These are phyloP conservation scores for Solanum infundibuliforme DNA, from an alignment of 257 asterid species.

Conservation along the genomic window DNA sequence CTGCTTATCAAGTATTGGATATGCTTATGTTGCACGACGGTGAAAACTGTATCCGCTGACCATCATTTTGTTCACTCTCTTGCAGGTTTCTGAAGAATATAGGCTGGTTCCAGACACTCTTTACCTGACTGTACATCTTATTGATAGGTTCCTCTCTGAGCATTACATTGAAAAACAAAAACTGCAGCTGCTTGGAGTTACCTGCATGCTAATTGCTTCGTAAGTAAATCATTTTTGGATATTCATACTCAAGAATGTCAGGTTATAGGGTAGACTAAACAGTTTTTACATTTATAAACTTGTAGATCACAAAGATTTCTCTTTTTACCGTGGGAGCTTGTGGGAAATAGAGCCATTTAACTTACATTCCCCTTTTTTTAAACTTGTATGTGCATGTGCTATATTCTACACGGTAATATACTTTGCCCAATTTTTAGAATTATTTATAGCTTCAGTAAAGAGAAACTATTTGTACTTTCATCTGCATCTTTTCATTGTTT, in stretches of 20 bases:
- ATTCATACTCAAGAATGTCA: neutral
- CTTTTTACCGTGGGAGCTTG: neutral
- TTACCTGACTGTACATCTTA: slow-evolving; percentile 91
- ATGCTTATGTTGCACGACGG: neutral
- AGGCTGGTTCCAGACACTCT: slow-evolving; percentile 90
- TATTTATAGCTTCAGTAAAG: neutral
- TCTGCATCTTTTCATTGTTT: neutral
- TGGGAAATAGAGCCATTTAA: neutral
- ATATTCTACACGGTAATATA: neutral
- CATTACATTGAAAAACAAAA: slow-evolving; percentile 74
- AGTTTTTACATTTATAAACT: neutral
- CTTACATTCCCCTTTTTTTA: neutral
- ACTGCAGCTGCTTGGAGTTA: slow-evolving; percentile 90
- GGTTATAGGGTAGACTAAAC: neutral
- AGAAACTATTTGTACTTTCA: neutral
- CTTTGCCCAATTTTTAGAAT: neutral
- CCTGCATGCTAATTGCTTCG: slow-evolving; percentile 99
- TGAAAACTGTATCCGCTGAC: neutral
- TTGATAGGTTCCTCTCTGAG: slow-evolving; percentile 76
- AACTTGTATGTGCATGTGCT: neutral
- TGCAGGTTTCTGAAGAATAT: slow-evolving; percentile 94
- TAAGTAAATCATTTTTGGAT: slow-evolving; percentile 26
- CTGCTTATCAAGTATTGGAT: neutral
- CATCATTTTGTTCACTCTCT: slow-evolving; percentile 12
- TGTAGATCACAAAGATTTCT: neutral